Conservation (phyloP, 2,329 filamentous ascomycete species). For the Sporothrix variecibatus region DNA sequence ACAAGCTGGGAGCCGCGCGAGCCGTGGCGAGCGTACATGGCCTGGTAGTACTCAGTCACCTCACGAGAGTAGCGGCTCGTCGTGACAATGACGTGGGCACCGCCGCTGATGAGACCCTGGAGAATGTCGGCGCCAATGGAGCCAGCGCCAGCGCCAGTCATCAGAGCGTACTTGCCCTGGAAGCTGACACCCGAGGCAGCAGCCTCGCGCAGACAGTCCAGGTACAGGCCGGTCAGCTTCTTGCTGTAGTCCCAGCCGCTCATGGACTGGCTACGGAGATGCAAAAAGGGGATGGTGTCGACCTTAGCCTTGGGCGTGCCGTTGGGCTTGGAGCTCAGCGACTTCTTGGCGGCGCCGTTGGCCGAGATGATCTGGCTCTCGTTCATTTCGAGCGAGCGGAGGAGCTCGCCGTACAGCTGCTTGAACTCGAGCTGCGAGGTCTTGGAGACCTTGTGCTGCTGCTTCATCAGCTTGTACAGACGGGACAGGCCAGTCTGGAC, state of each 20-base stretch:
- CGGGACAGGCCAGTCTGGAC: slow-evolving; percentile 93
- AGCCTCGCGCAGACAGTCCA: slow-evolving; percentile 87
- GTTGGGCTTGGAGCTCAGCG: slow-evolving; percentile 49
- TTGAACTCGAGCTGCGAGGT: slow-evolving; percentile 96
- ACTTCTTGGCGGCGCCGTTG: slow-evolving; percentile 52
- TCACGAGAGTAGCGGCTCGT: slow-evolving; percentile 95
- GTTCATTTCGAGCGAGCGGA: slow-evolving; percentile 95
- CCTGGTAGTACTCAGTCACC: slow-evolving; percentile 98
- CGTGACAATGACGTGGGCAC: slow-evolving; percentile 94
- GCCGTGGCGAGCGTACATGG: slow-evolving; percentile 95
- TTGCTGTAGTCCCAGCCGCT: slow-evolving; percentile 99
- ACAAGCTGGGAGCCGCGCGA: slow-evolving; percentile 94
- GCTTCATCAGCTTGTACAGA: slow-evolving; percentile 97
- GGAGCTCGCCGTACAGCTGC: slow-evolving; percentile 87
- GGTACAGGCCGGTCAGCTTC: slow-evolving; percentile 90
- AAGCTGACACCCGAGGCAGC: slow-evolving; percentile 87
- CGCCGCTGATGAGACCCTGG: slow-evolving; percentile 92
- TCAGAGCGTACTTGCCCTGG: slow-evolving; percentile 91
- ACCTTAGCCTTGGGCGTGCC: slow-evolving; percentile 78
- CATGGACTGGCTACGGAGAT: slow-evolving; percentile 89
- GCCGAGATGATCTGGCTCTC: slow-evolving; percentile 90
- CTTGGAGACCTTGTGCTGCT: slow-evolving; percentile 97
- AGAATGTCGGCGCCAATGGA: slow-evolving; percentile 97
- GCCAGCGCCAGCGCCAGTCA: slow-evolving; percentile 97
- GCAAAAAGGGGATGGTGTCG: slow-evolving; percentile 96